These are phyloP conservation scores for Penicillium paradoxum DNA, from an alignment of 495 filamentous ascomycete species.

Conservation along the genomic window DNA sequence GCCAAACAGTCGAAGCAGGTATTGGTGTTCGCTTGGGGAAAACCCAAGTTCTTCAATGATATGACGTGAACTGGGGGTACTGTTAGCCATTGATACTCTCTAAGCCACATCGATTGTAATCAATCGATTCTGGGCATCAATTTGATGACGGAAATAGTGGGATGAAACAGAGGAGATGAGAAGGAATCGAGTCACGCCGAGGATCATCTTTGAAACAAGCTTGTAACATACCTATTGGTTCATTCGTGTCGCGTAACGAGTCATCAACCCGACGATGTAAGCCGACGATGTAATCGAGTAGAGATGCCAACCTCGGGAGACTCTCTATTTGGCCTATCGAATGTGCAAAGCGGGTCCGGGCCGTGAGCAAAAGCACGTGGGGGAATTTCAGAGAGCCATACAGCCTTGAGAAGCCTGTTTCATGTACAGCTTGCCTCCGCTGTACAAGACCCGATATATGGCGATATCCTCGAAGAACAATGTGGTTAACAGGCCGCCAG, in stretches of 20 bases:
- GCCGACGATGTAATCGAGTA: neutral
- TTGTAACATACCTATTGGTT: neutral
- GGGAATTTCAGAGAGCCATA: neutral
- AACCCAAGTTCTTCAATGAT: conserved; percentile 1
- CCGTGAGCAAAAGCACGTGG: neutral
- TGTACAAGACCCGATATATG: neutral
- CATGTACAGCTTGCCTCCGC: neutral
- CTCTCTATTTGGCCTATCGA: neutral
- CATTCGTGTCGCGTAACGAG: neutral
- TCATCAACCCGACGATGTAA: neutral
- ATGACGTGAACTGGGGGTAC: neutral
- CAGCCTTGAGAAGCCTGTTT: no score
- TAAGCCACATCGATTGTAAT: neutral
- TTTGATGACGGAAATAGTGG: neutral
- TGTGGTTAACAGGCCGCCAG: neutral
- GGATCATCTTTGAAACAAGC: neutral
- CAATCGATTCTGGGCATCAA: neutral
- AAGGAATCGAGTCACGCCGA: neutral
- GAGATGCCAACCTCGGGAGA: neutral
- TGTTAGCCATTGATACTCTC: neutral
- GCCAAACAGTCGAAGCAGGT: neutral
- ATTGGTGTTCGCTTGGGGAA: neutral
- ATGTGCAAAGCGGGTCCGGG: neutral
- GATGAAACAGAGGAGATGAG: neutral
- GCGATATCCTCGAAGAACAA: neutral